These are phyloP conservation scores for Phytophthora rubi DNA, from an alignment of 352 stramenopile species.

Conservation along the genomic window DNA sequence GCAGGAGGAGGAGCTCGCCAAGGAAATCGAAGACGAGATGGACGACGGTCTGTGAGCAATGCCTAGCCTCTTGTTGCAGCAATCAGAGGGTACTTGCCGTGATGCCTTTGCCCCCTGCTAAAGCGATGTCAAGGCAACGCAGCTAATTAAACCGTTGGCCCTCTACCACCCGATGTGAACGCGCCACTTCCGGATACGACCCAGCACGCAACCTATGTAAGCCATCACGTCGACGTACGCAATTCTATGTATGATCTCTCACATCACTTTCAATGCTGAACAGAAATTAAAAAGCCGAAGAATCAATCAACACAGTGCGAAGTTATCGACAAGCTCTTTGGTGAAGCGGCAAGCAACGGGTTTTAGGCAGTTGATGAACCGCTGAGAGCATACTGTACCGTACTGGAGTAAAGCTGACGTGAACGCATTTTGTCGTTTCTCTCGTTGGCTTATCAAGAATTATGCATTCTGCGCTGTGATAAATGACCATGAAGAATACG, in stretches of 20 bases:
- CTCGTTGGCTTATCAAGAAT: background rate
- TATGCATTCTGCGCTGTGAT: too few species aligned
- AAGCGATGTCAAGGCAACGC: too few species aligned
- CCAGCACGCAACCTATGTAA: conserved; percentile 90
- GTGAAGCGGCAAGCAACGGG: conserved; percentile 77
- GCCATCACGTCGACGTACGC: background rate
- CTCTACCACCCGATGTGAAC: conserved; percentile 37
- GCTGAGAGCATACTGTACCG: background rate
- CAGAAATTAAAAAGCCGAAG: conserved; percentile 90
- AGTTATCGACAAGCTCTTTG: conserved; percentile 90
- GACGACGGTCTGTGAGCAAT: conserved; percentile 85
- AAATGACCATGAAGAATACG: too few species aligned
- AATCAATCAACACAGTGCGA: conserved; percentile 80
- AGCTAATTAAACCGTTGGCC: too few species aligned
- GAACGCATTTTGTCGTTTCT: background rate
- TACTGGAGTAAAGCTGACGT: too few species aligned
- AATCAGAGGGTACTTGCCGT: too few species aligned
- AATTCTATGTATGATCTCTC: conserved; percentile 12
- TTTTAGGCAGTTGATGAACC: conserved; percentile 44
- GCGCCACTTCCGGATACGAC: conserved; percentile 78
- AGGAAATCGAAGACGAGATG: conserved; percentile 98
- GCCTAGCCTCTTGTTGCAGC: too few species aligned
- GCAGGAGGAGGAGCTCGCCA: conserved; percentile 94
- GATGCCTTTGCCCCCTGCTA: background rate
- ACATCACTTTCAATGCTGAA: conserved; percentile 18